Percentiles rank a stretch among this genome's conserved stretches.
Conservation (phyloP, 2,329 filamentous ascomycete species). For the Colletotrichum spinosum region DNA sequence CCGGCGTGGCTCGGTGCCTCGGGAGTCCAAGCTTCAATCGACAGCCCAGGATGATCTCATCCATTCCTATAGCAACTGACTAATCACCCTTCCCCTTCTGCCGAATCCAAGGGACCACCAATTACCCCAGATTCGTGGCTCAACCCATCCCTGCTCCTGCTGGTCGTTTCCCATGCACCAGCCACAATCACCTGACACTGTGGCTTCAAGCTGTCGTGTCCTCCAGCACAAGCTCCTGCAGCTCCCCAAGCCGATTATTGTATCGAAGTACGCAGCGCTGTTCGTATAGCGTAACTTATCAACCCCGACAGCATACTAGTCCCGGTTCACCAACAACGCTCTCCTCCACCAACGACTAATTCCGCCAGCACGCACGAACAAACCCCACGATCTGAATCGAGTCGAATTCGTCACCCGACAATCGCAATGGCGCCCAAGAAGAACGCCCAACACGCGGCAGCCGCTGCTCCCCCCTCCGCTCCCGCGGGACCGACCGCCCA, state of each 20-base stretch:
- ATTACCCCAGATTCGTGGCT: conserved; percentile 36
- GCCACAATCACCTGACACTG: conserved; percentile 36
- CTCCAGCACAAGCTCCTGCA: conserved; percentile 40
- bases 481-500: conserved; percentile 35
- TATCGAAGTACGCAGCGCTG: conserved; percentile 6
- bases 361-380: conserved; percentile 5
- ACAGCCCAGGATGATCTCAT: conserved; percentile 36
- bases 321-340: conserved; percentile 16
- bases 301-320: conserved; percentile 25
- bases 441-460: conserved; percentile 42
- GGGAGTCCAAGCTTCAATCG: conserved; percentile 29
- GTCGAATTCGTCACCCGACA: conserved; percentile 5
- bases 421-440: conserved; percentile 64
- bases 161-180: neutral
- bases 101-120: conserved; percentile 4
- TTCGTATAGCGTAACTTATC: neutral
- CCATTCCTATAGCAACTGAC: conserved; percentile 22
- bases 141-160: neutral
- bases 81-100: conserved; percentile 17
- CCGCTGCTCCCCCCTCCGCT: conserved; percentile 38
- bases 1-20: conserved; percentile 22
- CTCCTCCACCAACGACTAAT: neutral
- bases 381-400: neutral
- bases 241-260: conserved; percentile 10
- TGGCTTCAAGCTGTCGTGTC: conserved; percentile 50